Evolutionary conservation across 306 rosid species (phyloP).

Genomic region (Sicyos edulis): DNA sequence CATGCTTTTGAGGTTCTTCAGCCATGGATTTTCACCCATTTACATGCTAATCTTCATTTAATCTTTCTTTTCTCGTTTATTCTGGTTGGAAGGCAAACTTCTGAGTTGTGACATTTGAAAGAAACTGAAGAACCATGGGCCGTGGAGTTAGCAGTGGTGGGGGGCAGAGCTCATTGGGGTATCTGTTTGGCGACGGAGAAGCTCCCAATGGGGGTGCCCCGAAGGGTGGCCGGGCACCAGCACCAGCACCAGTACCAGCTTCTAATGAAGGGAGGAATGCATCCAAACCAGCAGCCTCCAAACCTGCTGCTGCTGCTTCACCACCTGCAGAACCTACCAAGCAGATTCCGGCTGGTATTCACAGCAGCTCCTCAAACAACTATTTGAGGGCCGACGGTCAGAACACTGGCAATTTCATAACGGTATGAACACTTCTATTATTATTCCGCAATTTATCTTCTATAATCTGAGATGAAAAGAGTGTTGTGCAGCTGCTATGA

Average conservation of each 20-base stretch:
- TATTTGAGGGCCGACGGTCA: conserved; percentile 79
- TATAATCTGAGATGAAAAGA: not conserved
- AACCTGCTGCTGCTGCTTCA: conserved; percentile 32
- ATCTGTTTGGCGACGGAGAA: conserved; percentile 93
- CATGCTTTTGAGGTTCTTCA: not conserved
- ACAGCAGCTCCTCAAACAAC: conserved; percentile 66
- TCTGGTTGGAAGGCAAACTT: conserved; percentile 30
- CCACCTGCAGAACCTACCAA: conserved; percentile 51
- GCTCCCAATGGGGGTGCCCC: conserved; percentile 53
- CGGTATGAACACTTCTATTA: conserved; percentile 40
- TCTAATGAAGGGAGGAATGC: conserved; percentile 34
- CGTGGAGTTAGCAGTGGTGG: conserved; percentile 99
- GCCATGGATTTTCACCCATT: not conserved
- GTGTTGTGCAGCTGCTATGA: not conserved
- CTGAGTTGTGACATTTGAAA: conserved; percentile 25
- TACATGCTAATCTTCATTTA: not conserved
- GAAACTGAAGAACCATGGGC: conserved; percentile 60
- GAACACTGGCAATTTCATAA: conserved; percentile 94
- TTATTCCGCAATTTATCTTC: conserved; percentile 18
- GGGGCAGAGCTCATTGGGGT: conserved; percentile 96
- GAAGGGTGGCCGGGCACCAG: conserved; percentile 44
- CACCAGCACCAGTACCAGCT: conserved; percentile 12
- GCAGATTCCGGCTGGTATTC: conserved; percentile 88
- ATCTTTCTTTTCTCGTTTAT: not conserved
- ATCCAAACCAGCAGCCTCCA: conserved; percentile 38